Percentiles rank a stretch among this genome's conserved stretches.
phyloP scores from a whole-genome alignment of 2,329 filamentous ascomycete species.

The Exophiala viscosa region DNA sequence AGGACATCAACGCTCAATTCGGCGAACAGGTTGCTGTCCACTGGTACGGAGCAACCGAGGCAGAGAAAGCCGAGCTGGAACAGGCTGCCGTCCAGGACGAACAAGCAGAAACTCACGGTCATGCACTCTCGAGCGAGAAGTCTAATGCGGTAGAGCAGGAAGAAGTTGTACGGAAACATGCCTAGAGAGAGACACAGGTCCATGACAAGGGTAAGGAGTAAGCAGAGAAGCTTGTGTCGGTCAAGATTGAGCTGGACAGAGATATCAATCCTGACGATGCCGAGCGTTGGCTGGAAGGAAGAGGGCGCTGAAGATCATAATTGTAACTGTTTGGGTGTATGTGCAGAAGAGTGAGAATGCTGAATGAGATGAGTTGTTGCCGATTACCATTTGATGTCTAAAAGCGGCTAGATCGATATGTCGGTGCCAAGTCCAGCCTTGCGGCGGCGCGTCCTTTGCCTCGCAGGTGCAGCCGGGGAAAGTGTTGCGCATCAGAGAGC shows the following conservation, averaged over 20 bases:
- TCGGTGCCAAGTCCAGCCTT: neutral
- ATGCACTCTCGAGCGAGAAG: neutral
- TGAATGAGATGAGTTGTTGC: neutral
- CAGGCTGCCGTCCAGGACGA: too few species aligned
- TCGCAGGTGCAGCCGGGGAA: neutral
- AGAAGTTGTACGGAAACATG: neutral
- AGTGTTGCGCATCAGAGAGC: conserved; percentile 12
- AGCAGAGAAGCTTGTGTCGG: neutral
- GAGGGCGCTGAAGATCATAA: too few species aligned
- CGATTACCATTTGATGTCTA: neutral
- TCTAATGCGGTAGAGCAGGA: neutral
- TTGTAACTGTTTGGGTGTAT: too few species aligned
- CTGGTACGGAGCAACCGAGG: conserved; percentile 30
- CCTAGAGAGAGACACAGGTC: neutral
- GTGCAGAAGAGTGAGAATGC: too few species aligned
- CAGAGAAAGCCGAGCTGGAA: conserved; percentile 30
- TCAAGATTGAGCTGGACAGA: neutral
- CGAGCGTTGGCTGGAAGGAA: too few species aligned
- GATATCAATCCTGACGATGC: too few species aligned
- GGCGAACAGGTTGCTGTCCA: conserved; percentile 34
- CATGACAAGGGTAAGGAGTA: neutral
- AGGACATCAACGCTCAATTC: conserved; percentile 38
- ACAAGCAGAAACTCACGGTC: too few species aligned
- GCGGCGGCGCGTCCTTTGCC: neutral
- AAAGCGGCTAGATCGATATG: neutral